Evolutionary conservation across 768 basidiomycete species (phyloP).

Genomic region (Tylopilus sp.): DNA sequence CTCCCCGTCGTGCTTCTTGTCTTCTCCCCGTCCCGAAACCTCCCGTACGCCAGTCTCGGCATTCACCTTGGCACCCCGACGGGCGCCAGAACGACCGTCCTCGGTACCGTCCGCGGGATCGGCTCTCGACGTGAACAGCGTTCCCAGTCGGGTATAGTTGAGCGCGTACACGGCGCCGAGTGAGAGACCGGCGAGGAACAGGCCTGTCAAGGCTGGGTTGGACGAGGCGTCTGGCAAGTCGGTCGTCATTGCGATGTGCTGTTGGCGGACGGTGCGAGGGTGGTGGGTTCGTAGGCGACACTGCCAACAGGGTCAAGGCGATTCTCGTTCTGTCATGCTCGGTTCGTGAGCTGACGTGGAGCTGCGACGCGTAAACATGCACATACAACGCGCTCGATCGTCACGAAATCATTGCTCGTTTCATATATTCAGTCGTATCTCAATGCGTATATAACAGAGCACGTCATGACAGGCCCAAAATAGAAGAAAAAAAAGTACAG

Average conservation of each 20-base stretch:
- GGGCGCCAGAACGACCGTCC: neutral
- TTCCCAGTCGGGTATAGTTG: neutral
- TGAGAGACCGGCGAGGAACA: constrained; percentile 14
- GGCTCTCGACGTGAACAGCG: neutral
- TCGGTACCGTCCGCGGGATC: neutral
- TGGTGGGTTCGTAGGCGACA: no score
- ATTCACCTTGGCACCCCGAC: neutral
- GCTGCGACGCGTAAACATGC: constrained; percentile 26
- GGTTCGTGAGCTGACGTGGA: neutral
- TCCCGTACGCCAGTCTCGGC: no score
- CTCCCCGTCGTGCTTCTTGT: neutral
- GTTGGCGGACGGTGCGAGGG: no score
- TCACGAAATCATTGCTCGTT: neutral
- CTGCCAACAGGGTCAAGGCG: no score
- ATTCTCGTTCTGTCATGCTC: no score
- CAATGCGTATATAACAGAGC: neutral
- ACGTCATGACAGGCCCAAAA: neutral
- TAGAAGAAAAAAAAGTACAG: neutral
- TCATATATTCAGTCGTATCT: neutral
- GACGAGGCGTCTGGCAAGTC: neutral
- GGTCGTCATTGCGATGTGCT: constrained; percentile 28
- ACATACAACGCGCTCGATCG: constrained; percentile 21
- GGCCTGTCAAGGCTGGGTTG: constrained; percentile 36
- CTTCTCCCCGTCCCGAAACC: no score
- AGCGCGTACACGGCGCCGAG: constrained; percentile 16